phyloP scores from a whole-genome alignment of 345 rosid species.

The Eucalyptus pauciflora region DNA sequence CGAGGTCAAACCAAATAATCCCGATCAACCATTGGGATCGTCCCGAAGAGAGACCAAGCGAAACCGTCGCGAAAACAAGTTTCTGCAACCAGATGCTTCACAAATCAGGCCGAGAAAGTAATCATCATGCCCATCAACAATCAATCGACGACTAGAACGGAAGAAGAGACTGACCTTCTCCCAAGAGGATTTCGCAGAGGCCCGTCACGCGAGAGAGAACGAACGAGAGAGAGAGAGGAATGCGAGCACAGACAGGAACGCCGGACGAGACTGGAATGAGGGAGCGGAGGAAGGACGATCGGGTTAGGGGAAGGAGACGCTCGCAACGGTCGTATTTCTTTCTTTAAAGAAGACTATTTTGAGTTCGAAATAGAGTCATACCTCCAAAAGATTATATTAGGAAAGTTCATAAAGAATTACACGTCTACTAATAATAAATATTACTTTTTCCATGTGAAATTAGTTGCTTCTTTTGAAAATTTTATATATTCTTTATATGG shows the following conservation, averaged over 20 bases:
- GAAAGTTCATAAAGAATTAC: not conserved
- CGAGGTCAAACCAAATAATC: not conserved
- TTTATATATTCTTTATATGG: too few relatives aligned
- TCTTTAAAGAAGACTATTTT: too few relatives aligned
- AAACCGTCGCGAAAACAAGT: too few relatives aligned
- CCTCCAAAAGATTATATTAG: not conserved
- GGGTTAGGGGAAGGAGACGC: not conserved
- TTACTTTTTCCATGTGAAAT: not conserved
- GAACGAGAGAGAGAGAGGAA: slow-evolving; percentile 2
- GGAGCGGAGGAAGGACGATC: not conserved
- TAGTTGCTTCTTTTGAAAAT: too few relatives aligned
- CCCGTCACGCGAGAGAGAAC: not conserved
- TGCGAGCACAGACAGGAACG: not conserved
- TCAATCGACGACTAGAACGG: not conserved
- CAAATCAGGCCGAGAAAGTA: too few relatives aligned
- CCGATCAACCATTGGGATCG: not conserved
- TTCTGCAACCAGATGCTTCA: too few relatives aligned
- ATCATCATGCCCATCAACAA: not conserved
- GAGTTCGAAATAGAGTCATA: not conserved
- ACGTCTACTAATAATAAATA: too few relatives aligned
- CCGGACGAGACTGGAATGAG: not conserved
- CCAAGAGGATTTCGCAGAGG: not conserved
- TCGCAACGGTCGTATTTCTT: not conserved
- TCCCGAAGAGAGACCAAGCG: not conserved
- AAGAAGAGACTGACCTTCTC: not conserved